A percentile compares a stretch with the other conserved stretches of the same genome.
Evolutionary conservation across 768 basidiomycete genomes (phyloP).

Genomic region (Leccinum longicurvipes): DNA sequence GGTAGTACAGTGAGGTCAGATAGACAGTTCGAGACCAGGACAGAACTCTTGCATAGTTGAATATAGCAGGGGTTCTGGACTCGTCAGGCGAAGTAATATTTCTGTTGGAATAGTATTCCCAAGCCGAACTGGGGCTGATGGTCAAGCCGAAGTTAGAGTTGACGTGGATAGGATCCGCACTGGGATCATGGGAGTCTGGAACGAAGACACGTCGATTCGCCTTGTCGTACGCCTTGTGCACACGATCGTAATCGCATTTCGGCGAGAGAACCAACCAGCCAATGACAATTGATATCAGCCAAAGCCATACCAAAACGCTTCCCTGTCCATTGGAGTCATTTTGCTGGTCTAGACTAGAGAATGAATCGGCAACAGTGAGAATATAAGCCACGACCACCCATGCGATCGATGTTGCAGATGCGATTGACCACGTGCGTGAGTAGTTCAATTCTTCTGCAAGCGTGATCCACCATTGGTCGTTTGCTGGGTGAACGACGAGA

Average conservation of each 20-base stretch:
- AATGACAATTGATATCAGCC: slow-evolving; percentile 39
- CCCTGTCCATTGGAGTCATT: slow-evolving; percentile 36
- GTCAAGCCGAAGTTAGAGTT: slow-evolving; percentile 13
- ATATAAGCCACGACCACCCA: slow-evolving; percentile 46
- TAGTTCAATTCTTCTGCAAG: slow-evolving; percentile 35
- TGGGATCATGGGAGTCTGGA: not conserved
- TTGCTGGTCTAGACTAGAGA: slow-evolving; percentile 11
- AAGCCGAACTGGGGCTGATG: slow-evolving; percentile 6
- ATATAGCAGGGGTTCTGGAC: slow-evolving; percentile 21
- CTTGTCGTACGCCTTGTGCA: slow-evolving; percentile 17
- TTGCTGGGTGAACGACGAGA: slow-evolving; percentile 40
- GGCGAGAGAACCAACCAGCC: slow-evolving; percentile 42
- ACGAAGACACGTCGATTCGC: slow-evolving; percentile 9
- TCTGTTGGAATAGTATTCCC: not conserved
- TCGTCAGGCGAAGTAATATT: slow-evolving; percentile 21
- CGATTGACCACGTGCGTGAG: slow-evolving; percentile 38
- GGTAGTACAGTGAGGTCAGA: slow-evolving; percentile 16
- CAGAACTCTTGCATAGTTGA: slow-evolving; percentile 23
- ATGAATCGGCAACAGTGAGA: slow-evolving; percentile 15
- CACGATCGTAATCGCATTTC: slow-evolving; percentile 34
- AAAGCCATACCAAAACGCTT: slow-evolving; percentile 41
- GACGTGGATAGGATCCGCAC: not conserved
- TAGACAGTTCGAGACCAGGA: slow-evolving; percentile 20
- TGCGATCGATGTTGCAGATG: slow-evolving; percentile 36
- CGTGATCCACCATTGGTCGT: slow-evolving; percentile 41